A percentile compares a stretch with the other conserved stretches of the same genome.
Evolutionary conservation across 139 green algal species (phyloP).

Genomic region (Marvania coccoides): DNA sequence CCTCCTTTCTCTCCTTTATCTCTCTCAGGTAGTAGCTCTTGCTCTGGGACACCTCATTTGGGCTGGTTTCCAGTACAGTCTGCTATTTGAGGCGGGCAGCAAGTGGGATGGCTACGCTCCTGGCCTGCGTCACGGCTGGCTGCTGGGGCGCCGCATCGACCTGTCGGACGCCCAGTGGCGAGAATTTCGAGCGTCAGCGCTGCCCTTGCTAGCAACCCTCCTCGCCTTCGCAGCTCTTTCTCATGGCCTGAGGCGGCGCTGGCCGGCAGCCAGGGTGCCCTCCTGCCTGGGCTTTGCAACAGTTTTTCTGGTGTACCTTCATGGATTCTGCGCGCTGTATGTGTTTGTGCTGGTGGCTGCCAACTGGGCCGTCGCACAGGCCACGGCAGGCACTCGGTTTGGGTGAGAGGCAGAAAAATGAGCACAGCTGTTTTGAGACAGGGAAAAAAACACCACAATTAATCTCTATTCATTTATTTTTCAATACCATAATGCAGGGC

Average conservation of each 20-base stretch:
- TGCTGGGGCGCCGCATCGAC: constrained; percentile 30
- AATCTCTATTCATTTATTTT: background rate
- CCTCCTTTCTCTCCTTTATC: background rate
- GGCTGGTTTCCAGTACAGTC: constrained; percentile 1
- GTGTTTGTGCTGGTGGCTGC: constrained; percentile 14
- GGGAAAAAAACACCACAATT: too few species aligned
- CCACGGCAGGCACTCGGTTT: background rate
- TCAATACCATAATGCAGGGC: constrained; percentile 18
- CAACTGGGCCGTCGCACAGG: constrained; percentile 25
- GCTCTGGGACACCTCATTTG: background rate
- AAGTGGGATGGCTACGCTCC: constrained; percentile 20
- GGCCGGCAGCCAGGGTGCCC: background rate
- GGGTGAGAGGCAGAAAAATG: too few species aligned
- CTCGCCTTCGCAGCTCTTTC: constrained; percentile 34
- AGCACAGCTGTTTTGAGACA: too few species aligned
- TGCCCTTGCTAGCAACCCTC: constrained; percentile 22
- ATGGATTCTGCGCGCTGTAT: constrained; percentile 35
- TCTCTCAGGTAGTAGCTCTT: constrained; percentile 11
- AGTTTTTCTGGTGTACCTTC: constrained; percentile 23
- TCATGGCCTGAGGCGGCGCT: constrained; percentile 8
- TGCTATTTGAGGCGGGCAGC: constrained; percentile 11
- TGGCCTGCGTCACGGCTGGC: constrained; percentile 10
- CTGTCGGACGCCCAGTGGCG: constrained; percentile 78
- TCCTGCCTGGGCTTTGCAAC: constrained; percentile 20
- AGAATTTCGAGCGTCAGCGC: constrained; percentile 46